Conservation (phyloP, 306 rosid species). For the Pterocarpus santalinus region DNA sequence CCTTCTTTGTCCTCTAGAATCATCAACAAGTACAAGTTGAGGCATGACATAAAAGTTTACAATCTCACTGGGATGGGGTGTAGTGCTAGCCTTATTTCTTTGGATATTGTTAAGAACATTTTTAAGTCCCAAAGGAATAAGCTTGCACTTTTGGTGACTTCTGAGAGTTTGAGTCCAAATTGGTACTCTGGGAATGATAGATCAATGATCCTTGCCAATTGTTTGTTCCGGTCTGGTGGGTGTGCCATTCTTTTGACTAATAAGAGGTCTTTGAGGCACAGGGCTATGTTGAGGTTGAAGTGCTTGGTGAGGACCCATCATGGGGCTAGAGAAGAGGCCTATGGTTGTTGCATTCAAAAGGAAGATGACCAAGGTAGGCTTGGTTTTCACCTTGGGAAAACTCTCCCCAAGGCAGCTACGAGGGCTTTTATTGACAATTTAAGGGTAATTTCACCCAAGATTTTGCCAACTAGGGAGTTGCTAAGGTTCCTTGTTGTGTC, state of each 20-base stretch:
- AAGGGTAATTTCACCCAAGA: slow-evolving; percentile 71
- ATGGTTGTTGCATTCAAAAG: slow-evolving; percentile 65
- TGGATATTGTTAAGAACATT: slow-evolving; percentile 63
- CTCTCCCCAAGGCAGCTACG: slow-evolving; percentile 83
- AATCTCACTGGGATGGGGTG: slow-evolving; percentile 96
- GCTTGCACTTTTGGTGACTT: slow-evolving; percentile 75
- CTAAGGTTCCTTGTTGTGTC: slow-evolving; percentile 56
- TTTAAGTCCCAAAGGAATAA: slow-evolving; percentile 62
- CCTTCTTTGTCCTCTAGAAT: slow-evolving; percentile 79
- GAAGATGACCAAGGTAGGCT: slow-evolving; percentile 73
- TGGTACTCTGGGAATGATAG: slow-evolving; percentile 84
- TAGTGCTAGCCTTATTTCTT: slow-evolving; percentile 82
- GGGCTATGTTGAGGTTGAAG: slow-evolving; percentile 61
- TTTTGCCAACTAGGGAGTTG: slow-evolving; percentile 74
- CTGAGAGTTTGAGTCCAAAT: slow-evolving; percentile 88
- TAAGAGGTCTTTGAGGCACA: slow-evolving; percentile 56
- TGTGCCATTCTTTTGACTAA: slow-evolving; percentile 72
- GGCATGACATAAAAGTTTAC: slow-evolving; percentile 78
- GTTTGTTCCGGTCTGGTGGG: slow-evolving; percentile 83
- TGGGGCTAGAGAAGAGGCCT: slow-evolving; percentile 82
- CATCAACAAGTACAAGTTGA: slow-evolving; percentile 71
- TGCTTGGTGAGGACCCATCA: slow-evolving; percentile 83
- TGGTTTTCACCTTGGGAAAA: slow-evolving; percentile 74
- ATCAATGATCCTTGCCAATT: slow-evolving; percentile 84
- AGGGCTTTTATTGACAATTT: slow-evolving; percentile 88